Evolutionary conservation across 768 basidiomycete genomes (phyloP), one percentile per base, ranked within the genome.

Genomic region (Saitozyma sp.): DNA sequence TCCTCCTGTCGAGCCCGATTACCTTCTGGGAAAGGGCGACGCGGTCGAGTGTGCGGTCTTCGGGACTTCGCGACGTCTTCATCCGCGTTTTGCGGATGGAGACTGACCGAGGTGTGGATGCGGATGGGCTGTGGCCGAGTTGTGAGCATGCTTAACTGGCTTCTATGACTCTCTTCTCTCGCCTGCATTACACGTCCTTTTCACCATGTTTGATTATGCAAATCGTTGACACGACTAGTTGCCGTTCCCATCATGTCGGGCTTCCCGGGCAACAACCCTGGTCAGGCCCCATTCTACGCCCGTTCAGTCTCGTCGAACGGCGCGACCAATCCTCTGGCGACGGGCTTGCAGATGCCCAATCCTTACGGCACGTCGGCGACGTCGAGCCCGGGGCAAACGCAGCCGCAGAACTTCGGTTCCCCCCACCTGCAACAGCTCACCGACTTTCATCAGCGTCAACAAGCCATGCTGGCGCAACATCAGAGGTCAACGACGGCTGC

Each of bases 61-160:
- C 29, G 29, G 29, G 29, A 29, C 29, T 5, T 29, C 29, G 29
- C 29, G 29, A 29, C 29, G 29, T 29, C 29, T 62, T 48, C n/a
- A 29, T 56, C 53, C 45, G 51, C 73, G 69, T 70, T 65, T 65
- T 74, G 73, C 57, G 60, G 42, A 48, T 51, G 42, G 56, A 43
- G 40, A 50, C 17, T 41, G 56, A 66, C 40, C 58, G 59, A 54
- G 62, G 65, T 62, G 66, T 68, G 61, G 58, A 54, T 54, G 46
- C n/a, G 56, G 46, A 53, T 48, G 40, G 41, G 60, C 54, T 59
- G 60, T 42, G 59, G 65, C 59, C 41, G 51, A 58, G 55, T 48
- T 41, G 51, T 51, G 39, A 57, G 65, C 58, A 60, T 73, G 74
- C 64, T 75, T 75, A 75, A 52, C 48, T 64, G 65, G 74, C 71